Conservation (phyloP, 306 rosid species). For the Alnus glutinosa region DNA sequence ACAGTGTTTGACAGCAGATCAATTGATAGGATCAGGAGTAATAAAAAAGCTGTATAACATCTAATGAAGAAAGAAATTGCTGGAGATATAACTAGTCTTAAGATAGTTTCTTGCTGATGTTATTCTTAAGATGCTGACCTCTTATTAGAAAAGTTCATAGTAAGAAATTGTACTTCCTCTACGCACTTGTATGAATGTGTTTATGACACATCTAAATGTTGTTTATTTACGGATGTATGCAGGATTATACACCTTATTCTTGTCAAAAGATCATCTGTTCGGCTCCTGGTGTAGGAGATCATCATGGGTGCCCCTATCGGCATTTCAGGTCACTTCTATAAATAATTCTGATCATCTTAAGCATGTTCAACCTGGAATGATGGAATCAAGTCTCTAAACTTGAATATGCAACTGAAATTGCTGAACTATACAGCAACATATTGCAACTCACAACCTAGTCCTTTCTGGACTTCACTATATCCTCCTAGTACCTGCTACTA, state of each 20-base stretch:
- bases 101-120: constrained; percentile 16
- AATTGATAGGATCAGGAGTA: background rate
- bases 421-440: background rate
- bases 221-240: constrained; percentile 31
- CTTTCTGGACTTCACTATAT: background rate
- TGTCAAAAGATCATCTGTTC: constrained; percentile 80
- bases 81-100: constrained; percentile 5
- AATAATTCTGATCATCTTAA: constrained; percentile 7
- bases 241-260: constrained; percentile 93
- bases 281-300: constrained; percentile 92
- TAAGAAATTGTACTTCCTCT: constrained; percentile 9
- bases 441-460: background rate
- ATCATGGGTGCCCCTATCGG: constrained; percentile 99
- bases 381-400: constrained; percentile 6
- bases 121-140: background rate
- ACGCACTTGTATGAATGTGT: constrained; percentile 18
- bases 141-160: background rate
- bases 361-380: background rate
- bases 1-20: constrained; percentile 2
- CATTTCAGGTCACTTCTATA: constrained; percentile 71
- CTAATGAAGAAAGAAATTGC: background rate
- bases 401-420: constrained; percentile 4
- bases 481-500: background rate
- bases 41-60: background rate
- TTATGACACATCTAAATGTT: constrained; percentile 26